phyloP scores from a whole-genome alignment of 1,284 basidiomycete species.

The Porodaedalea pini region DNA sequence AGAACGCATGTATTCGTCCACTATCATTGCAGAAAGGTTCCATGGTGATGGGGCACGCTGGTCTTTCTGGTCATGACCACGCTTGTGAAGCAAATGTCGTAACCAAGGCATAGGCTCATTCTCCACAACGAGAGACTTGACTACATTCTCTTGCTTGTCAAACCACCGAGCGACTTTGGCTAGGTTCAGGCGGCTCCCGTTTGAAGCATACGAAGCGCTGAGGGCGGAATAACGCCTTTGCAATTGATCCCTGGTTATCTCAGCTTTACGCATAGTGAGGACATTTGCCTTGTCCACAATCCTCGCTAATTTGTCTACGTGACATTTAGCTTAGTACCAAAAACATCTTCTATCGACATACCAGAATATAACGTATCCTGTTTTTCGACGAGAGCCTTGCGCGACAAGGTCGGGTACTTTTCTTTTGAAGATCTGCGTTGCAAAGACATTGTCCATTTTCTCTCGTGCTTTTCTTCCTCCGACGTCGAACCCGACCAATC shows the following conservation, averaged over 20 bases:
- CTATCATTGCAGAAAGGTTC: conserved; percentile 62
- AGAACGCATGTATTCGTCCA: conserved; percentile 57
- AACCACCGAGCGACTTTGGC: conserved; percentile 58
- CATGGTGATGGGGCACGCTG: conserved; percentile 35
- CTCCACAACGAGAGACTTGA: conserved; percentile 49
- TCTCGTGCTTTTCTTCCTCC: conserved; percentile 55
- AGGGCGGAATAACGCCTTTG: conserved; percentile 58
- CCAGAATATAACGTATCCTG: conserved; percentile 49
- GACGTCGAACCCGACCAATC: conserved; percentile 57
- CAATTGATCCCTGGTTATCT: conserved; percentile 63
- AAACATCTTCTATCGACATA: conserved; percentile 25
- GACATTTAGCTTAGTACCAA: conserved; percentile 7
- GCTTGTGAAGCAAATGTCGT: conserved; percentile 54
- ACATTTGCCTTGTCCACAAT: conserved; percentile 49
- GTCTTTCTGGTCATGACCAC: conserved; percentile 24
- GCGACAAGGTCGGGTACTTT: conserved; percentile 36
- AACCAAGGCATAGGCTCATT: conserved; percentile 70
- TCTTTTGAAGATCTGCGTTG: conserved; percentile 60
- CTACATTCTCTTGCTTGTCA: conserved; percentile 40
- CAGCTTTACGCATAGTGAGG: conserved; percentile 59
- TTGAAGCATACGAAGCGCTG: conserved; percentile 36
- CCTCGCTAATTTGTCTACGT: conserved; percentile 52
- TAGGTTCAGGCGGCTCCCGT: conserved; percentile 39
- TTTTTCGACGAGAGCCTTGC: conserved; percentile 43
- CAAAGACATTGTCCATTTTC: conserved; percentile 57